Evolutionary conservation across 2,329 filamentous ascomycete species (phyloP), one percentile per base, ranked within the genome.

Genomic region (Magnaporthiopsis poae): DNA sequence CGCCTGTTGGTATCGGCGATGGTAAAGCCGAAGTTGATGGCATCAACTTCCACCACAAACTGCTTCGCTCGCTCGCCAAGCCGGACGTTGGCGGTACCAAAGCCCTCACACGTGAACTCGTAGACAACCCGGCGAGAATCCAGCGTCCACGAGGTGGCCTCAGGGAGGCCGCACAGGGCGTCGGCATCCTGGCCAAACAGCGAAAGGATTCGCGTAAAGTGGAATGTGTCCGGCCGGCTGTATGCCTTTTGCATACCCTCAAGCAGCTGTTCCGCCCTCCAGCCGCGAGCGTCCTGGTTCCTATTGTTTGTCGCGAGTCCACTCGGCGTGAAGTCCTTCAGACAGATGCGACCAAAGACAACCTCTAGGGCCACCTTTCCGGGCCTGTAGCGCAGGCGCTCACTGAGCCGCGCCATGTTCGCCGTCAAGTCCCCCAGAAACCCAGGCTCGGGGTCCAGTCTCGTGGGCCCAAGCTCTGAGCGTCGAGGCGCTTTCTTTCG

Each of bases 141-240:
- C 12, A 31, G 29, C 18, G 15, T n/a, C 61, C 61, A 63, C 8
- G 61, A 33, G 33, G 2, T 25, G n/a, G 61, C 35, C 8, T n/a
- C 29, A 31, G 63, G 52, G 21, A 33, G 33, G 4, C n/a, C 12
- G 18, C 21, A 21, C 15, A 65, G 27, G 25, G 63, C 46, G 29
- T 60, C 64, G 27, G 60, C 64, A 60, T 67, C 61, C 60, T 72
- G 9, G 62, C 69, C 72, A 66, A 70, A 72, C 3, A 72, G 70
- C 2, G 71, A 72, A 8, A 77, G 68, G 1, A 71, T 68, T 39
- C 72, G 74, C 56, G 74, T 74, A 59, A 75, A 77, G 2, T 71
- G 65, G 11, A 72, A 66, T 46, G 68, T 69, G 1, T 68, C 63
- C 1, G 68, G 67, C 7, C 66, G 33, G 0, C 66, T 66, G 13